phyloP scores from a whole-genome alignment of 129 eudicot species.

The Flaveria brownii region DNA sequence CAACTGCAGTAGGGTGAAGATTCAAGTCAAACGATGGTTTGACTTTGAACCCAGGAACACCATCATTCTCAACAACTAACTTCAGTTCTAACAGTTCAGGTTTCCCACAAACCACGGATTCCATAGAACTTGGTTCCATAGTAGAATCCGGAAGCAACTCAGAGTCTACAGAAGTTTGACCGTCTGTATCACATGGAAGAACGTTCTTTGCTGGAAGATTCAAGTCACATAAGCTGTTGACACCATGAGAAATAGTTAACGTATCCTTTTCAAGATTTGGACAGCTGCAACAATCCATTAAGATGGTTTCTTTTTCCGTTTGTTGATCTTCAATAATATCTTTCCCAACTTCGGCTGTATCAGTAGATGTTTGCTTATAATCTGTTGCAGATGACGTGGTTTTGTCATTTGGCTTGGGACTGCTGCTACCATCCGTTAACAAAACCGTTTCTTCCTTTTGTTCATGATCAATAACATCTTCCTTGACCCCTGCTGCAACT shows the following conservation, averaged over 20 bases:
- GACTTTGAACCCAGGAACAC: conserved; percentile 20
- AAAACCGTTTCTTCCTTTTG: not conserved
- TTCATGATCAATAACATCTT: conserved; percentile 17
- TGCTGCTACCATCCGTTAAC: conserved; percentile 12
- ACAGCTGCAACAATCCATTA: conserved; percentile 10
- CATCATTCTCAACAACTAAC: conserved; percentile 20
- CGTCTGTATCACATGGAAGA: conserved; percentile 25
- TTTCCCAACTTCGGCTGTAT: conserved; percentile 8
- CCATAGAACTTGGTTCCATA: conserved; percentile 10
- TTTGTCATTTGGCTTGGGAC: not conserved
- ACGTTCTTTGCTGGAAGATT: conserved; percentile 27
- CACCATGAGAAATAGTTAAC: not conserved
- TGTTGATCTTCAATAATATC: conserved; percentile 14
- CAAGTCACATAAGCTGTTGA: conserved; percentile 27
- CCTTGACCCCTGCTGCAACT: not conserved
- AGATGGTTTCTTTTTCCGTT: not conserved
- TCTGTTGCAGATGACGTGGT: conserved; percentile 15
- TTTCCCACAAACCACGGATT: conserved; percentile 11
- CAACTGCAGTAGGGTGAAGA: conserved; percentile 28
- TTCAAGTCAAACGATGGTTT: conserved; percentile 37
- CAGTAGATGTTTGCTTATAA: conserved; percentile 16
- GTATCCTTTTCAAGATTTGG: conserved; percentile 12
- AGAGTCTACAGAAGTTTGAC: conserved; percentile 23
- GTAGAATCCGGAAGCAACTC: conserved; percentile 4
- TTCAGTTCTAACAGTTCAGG: conserved; percentile 17